Evolutionary conservation across 768 basidiomycete genomes (phyloP), one percentile per base, ranked within the genome.

Genomic region (Termitomyces sp.): DNA sequence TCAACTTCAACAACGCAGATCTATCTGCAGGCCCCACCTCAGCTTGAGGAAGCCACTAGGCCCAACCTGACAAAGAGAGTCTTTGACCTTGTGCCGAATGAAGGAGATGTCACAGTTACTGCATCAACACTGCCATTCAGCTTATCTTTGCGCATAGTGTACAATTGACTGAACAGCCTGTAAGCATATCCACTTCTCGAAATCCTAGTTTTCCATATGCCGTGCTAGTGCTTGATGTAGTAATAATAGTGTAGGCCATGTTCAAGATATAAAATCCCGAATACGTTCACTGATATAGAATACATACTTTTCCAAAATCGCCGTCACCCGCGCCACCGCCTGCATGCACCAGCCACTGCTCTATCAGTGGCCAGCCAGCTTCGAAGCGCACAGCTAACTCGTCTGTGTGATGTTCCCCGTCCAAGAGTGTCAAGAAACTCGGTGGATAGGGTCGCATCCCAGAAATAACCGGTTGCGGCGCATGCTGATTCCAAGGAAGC

Each of bases 1-100:
- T 91, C 95, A 4, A 84, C 86, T 0, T 78, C 85, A 5, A 80
- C 79, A 24, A 82, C 79, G 64, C 90, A 88, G 37, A 86, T 98
- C 39, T 99, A 97, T 77, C 85, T 94, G 70, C 93, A 96, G 70
- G 91, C 92, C 1, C 96, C 97, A 8, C 91, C 93, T 5, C 92
- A 93, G 67, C 81, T 99, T 15, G 92, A 97, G 70, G 77, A 85
- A 68, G 85, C 85, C 7, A 98, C 94, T 8, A 83, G 92, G n/a
- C 87, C 89, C 5, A 98, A 99, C 70, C 77, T 99, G 50, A 81
- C 86, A 68, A 95, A 91, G 79, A 87, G 81, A 65, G 82, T 98
- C 0, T 83, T 81, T 1, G 95, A 98, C 61, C 74, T 99, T 13
- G 81, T 98, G 22, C 73, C 76, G 28, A 77, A 84, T 18, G 90